These are phyloP conservation scores for Spizellomyces punctatus DNA, from an alignment of 192 early-diverging fungal genomes.

Conservation along the genomic window DNA sequence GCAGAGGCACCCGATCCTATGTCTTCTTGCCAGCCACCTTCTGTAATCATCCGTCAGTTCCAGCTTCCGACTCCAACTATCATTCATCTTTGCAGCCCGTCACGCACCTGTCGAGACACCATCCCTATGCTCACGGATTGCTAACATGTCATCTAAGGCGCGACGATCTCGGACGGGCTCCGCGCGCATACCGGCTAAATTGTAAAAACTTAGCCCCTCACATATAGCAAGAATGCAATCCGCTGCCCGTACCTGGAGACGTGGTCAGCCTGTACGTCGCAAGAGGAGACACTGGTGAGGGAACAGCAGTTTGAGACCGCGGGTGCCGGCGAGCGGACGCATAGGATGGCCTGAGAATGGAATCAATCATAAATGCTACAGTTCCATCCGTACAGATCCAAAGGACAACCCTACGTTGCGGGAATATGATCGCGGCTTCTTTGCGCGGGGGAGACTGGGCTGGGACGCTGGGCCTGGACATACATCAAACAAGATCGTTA, in stretches of 20 bases:
- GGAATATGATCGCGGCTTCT: too few species aligned
- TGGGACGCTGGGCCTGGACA: too few species aligned
- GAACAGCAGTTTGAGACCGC: not conserved
- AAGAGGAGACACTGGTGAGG: constrained; percentile 28
- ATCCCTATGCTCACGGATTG: too few species aligned
- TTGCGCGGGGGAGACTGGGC: too few species aligned
- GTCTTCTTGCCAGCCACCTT: not conserved
- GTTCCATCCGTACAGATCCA: too few species aligned
- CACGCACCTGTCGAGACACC: not conserved
- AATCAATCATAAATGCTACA: too few species aligned
- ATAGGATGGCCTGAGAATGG: too few species aligned
- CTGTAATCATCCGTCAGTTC: not conserved
- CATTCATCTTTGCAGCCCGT: not conserved
- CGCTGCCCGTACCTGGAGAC: constrained; percentile 13
- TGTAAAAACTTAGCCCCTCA: not conserved
- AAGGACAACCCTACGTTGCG: too few species aligned
- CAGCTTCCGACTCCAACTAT: not conserved
- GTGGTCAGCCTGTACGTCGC: constrained; percentile 25
- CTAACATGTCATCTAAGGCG: constrained; percentile 15
- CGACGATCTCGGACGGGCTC: constrained; percentile 21
- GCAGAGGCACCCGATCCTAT: not conserved
- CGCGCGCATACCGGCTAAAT: constrained; percentile 2
- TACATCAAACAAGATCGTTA: too few species aligned
- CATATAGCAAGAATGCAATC: not conserved
- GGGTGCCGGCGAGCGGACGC: not conserved